Conservation (phyloP, 192 early-diverging fungal species). For the Mycoemilia scoparia region DNA sequence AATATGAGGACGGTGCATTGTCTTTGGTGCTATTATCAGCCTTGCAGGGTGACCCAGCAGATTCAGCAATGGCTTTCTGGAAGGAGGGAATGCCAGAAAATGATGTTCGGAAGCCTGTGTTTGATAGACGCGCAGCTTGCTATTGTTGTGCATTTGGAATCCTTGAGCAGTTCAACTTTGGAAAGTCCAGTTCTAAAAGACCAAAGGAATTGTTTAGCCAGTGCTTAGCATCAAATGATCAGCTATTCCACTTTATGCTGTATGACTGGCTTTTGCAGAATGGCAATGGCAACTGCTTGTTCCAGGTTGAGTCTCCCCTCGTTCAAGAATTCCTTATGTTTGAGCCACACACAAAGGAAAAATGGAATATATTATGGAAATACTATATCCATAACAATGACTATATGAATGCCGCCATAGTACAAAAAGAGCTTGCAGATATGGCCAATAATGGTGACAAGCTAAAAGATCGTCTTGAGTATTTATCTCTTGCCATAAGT, state of each 20-base stretch:
- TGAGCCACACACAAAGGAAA: conserved; percentile 29
- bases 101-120: conserved; percentile 22
- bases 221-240: conserved; percentile 23
- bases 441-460: too few relatives aligned
- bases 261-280: conserved; percentile 44
- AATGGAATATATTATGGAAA: conserved; percentile 43
- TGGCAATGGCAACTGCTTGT: conserved; percentile 23
- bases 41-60: conserved; percentile 31
- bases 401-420: conserved; percentile 38
- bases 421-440: conserved; percentile 22
- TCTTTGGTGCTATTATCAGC: conserved; percentile 37
- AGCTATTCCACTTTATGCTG: conserved; percentile 42
- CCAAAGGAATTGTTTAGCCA: conserved; percentile 1
- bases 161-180: conserved; percentile 13
- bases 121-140: conserved; percentile 20
- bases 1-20: conserved; percentile 25
- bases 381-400: conserved; percentile 40
- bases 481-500: conserved; percentile 41
- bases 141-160: conserved; percentile 20
- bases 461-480: conserved; percentile 38
- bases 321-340: conserved; percentile 31
- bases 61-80: conserved; percentile 36
- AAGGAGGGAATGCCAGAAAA: conserved; percentile 31
- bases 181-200: too few relatives aligned
- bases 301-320: conserved; percentile 23